Conservation (phyloP, 1,139 yeast genomes). For the Spathaspora sp. region DNA sequence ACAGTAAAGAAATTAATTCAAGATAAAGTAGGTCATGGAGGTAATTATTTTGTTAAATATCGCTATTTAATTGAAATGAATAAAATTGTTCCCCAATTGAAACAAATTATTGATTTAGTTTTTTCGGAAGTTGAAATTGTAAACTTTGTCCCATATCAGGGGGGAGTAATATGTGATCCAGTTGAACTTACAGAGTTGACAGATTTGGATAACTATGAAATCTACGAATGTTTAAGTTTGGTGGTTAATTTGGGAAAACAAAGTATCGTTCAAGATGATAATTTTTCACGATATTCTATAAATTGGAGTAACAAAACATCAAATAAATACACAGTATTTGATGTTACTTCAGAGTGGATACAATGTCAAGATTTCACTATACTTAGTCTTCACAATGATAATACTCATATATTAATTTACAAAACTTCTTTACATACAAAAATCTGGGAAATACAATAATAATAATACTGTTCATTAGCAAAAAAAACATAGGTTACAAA, state of each 20-base stretch:
- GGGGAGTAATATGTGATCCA: not conserved
- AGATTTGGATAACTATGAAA: slow-evolving; percentile 6
- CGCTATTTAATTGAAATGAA: slow-evolving; percentile 5
- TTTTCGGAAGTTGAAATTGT: slow-evolving; percentile 7
- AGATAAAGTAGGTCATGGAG: slow-evolving; percentile 11
- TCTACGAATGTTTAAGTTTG: slow-evolving; percentile 9
- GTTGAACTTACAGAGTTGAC: not conserved
- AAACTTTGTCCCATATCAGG: not conserved
- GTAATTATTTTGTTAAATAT: slow-evolving; percentile 6
- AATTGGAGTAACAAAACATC: not conserved
- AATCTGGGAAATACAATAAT: slow-evolving; percentile 2
- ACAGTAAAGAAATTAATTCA: slow-evolving; percentile 2
- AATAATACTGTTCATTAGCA: not conserved
- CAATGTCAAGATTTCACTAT: slow-evolving; percentile 6
- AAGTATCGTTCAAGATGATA: slow-evolving; percentile 1
- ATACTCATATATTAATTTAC: slow-evolving; percentile 7
- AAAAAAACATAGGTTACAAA: slow-evolving; percentile 1
- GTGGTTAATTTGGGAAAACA: slow-evolving; percentile 4
- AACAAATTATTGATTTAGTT: slow-evolving; percentile 9
- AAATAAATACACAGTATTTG: not conserved
- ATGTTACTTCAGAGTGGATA: not conserved
- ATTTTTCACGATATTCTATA: slow-evolving; percentile 1
- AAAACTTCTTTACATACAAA: not conserved
- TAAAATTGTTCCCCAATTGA: slow-evolving; percentile 5
- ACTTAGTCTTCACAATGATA: slow-evolving; percentile 7